Evolutionary conservation across 1,284 basidiomycete species (phyloP), one percentile per base, ranked within the genome.

Genomic region (Megacollybia platyphylla): DNA sequence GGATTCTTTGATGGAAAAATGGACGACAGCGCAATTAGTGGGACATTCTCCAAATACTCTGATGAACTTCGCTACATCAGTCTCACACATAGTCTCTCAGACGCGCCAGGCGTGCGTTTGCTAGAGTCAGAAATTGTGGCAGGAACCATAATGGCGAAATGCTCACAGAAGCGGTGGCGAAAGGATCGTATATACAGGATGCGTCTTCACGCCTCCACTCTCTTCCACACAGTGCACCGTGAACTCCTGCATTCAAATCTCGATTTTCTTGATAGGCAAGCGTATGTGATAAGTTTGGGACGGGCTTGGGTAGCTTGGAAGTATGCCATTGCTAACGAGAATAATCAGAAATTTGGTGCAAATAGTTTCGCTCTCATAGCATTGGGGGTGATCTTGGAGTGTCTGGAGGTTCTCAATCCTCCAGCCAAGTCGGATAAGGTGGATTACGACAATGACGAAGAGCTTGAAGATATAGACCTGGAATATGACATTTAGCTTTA

Each of bases 41-140:
- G 48, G 3, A 47, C 76, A 6, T 81, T 77, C 54, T 50, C 54
- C 36, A 61, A 61, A 45, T 87, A 85, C 54, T 55, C 59, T 9
- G 71, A 76, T 45, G 82, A 87, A 56, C 59, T 88, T 45, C 58
- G 65, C 24, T 85, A 81, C 54, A 79, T 86, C 41, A 73, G 76
- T 51, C 59, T 67, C n/a, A 81, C 77, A 1, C 81, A 84, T 54
- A 73, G 80, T 1, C 11, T 87, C 15, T 73, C 79, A 4, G 70
- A 73, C 41, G 62, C 66, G 9, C 67, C 73, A 3, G 76, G 72
- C 9, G 65, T 66, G 10, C 62, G 65, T 10, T 62, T 88, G 28
- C 58, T 68, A 4, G 86, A 87, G 52, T 79, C 80, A 43, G 86
- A 88, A 52, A 66, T 86, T 18, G 75, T 85, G 1, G 62, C 78